Evolutionary conservation across 208 protist species (phyloP).

Genomic region (Acanthamoeba royreba): DNA sequence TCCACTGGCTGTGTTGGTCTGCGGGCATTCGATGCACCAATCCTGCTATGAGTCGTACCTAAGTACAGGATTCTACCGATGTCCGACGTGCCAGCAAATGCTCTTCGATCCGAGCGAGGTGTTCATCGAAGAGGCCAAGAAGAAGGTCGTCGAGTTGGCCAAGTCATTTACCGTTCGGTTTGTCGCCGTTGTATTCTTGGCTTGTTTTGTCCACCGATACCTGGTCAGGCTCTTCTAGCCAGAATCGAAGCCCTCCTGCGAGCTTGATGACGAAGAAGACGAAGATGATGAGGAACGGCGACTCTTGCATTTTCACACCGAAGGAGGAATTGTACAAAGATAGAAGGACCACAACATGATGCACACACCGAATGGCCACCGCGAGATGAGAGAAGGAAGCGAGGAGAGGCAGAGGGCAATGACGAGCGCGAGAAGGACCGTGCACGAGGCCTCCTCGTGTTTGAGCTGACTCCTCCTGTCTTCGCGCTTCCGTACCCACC

Average conservation of each 20-base stretch:
- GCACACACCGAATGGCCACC: neutral
- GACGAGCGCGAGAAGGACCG: no score
- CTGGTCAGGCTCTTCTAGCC: neutral
- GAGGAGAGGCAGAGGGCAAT: no score
- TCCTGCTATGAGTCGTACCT: neutral
- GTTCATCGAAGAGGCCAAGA: neutral
- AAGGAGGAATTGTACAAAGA: neutral
- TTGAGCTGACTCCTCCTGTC: no score
- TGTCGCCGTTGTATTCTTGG: neutral
- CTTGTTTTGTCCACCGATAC: neutral
- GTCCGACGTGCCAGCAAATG: neutral
- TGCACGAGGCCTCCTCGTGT: no score
- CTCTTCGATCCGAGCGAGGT: neutral
- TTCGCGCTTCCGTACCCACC: no score
- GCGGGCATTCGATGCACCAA: constrained; percentile 14
- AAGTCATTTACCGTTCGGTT: neutral
- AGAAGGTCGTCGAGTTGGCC: neutral
- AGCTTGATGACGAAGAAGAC: neutral
- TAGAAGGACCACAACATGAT: no score
- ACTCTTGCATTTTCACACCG: no score
- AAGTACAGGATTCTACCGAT: neutral
- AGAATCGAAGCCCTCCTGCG: neutral
- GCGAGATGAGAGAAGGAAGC: no score
- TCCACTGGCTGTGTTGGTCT: neutral
- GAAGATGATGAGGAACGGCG: neutral